These are phyloP conservation scores for Candida insectalens DNA, from an alignment of 805 yeast species.

Conservation along the genomic window DNA sequence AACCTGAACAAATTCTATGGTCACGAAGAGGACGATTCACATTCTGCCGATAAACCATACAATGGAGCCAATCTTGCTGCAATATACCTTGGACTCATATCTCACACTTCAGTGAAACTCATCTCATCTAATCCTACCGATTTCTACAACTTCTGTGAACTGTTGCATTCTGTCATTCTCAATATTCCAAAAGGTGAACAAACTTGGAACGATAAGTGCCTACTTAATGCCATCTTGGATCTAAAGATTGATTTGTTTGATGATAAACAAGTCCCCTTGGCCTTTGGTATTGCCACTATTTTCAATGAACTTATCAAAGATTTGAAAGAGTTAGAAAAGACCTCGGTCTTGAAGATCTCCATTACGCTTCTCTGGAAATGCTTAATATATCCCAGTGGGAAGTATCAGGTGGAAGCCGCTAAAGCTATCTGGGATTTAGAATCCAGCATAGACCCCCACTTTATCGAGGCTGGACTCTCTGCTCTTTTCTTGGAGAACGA, in stretches of 20 bases:
- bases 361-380: slow-evolving; percentile 46
- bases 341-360: slow-evolving; percentile 30
- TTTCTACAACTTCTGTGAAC: slow-evolving; percentile 24
- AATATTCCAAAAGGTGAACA: slow-evolving; percentile 32
- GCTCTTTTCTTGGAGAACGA: slow-evolving; percentile 37
- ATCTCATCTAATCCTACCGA: no score
- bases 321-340: slow-evolving; percentile 24
- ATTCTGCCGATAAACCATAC: slow-evolving; percentile 25
- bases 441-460: slow-evolving; percentile 37
- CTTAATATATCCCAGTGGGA: slow-evolving; percentile 38
- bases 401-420: slow-evolving; percentile 62
- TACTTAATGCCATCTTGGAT: slow-evolving; percentile 21
- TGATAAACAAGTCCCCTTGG: slow-evolving; percentile 17
- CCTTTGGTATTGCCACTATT: slow-evolving; percentile 35
- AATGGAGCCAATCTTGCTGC: slow-evolving; percentile 34
- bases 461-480: slow-evolving; percentile 67
- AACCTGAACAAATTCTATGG: slow-evolving; percentile 13
- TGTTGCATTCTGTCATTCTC: slow-evolving; percentile 29
- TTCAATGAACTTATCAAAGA: slow-evolving; percentile 27
- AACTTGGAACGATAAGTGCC: slow-evolving; percentile 22
- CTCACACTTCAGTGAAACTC: slow-evolving; percentile 11
- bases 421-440: slow-evolving; percentile 55
- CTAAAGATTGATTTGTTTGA: slow-evolving; percentile 6
- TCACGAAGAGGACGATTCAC: background rate
- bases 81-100: slow-evolving; percentile 25